Evolutionary conservation across 202 grass and related monocot genomes (phyloP).

Genomic region (Schoenoplectus tabernaemontani): DNA sequence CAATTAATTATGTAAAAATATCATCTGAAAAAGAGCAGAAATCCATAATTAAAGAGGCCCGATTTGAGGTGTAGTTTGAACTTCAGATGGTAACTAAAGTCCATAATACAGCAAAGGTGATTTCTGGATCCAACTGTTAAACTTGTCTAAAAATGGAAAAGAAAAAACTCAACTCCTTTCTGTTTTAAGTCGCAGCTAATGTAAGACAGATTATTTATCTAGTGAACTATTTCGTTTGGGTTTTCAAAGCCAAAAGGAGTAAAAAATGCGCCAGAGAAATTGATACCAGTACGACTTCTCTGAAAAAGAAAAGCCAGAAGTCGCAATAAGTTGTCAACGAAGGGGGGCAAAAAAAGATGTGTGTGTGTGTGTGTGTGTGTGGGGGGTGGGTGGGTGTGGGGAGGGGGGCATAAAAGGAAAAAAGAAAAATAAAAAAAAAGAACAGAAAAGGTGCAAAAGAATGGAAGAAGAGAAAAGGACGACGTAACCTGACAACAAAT

Average conservation of each 20-base stretch:
- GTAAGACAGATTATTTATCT: background rate
- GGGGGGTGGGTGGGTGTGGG: too few species aligned
- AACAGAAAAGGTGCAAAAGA: background rate
- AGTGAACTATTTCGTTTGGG: background rate
- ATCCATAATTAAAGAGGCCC: background rate
- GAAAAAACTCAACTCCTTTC: background rate
- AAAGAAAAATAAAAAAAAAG: background rate
- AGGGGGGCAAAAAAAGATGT: background rate
- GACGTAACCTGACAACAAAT: conserved; percentile 3
- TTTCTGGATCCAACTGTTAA: background rate
- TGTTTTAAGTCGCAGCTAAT: background rate
- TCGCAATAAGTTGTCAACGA: background rate
- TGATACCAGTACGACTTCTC: background rate
- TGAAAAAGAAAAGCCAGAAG: background rate
- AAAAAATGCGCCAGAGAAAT: background rate
- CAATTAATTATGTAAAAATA: background rate
- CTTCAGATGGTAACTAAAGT: background rate
- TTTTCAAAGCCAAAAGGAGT: background rate
- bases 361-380: too few species aligned
- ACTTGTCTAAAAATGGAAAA: background rate
- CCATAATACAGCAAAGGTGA: background rate
- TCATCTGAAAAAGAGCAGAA: background rate
- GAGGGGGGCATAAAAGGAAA: too few species aligned
- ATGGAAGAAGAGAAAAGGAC: background rate
- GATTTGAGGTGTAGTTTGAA: background rate